Percentiles rank a stretch among this genome's conserved stretches.
These are phyloP conservation scores for Bryum argenteum DNA, from an alignment of 225 moss, liverwort and hornwort species.

Conservation along the genomic window DNA sequence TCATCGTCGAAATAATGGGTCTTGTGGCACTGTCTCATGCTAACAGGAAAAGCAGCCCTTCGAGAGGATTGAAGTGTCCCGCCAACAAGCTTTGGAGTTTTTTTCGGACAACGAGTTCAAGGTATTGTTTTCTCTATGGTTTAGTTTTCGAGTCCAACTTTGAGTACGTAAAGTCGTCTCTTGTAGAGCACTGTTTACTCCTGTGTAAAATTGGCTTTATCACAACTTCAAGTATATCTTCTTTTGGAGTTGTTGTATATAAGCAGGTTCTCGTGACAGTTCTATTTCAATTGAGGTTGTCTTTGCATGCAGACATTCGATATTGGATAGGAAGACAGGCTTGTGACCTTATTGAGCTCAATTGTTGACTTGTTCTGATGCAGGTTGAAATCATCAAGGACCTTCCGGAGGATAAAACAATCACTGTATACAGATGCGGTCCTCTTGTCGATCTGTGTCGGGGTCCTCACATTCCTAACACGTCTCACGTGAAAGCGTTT, in stretches of 20 bases:
- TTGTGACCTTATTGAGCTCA: conserved; percentile 2
- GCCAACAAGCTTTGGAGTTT: conserved; percentile 80
- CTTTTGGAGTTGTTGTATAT: neutral
- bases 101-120: conserved; percentile 90
- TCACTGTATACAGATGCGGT: conserved; percentile 94
- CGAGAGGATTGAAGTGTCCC: conserved; percentile 87
- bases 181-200: conserved; percentile 7
- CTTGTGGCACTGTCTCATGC: neutral
- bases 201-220: neutral
- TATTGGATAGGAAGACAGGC: neutral
- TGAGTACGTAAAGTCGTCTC: neutral
- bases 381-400: conserved; percentile 94
- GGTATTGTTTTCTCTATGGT: conserved; percentile 35
- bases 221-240: neutral
- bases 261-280: neutral
- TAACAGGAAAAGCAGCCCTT: conserved; percentile 82
- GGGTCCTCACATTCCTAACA: conserved; percentile 93
- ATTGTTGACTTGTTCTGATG: conserved; percentile 14
- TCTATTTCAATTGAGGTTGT: neutral
- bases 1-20: neutral
- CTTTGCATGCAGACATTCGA: neutral
- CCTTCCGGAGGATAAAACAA: conserved; percentile 83
- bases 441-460: conserved; percentile 92
- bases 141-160: neutral
- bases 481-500: conserved; percentile 91